Evolutionary conservation across 495 filamentous ascomycete species (phyloP).

Genomic region (Penicillium verhagenii): DNA sequence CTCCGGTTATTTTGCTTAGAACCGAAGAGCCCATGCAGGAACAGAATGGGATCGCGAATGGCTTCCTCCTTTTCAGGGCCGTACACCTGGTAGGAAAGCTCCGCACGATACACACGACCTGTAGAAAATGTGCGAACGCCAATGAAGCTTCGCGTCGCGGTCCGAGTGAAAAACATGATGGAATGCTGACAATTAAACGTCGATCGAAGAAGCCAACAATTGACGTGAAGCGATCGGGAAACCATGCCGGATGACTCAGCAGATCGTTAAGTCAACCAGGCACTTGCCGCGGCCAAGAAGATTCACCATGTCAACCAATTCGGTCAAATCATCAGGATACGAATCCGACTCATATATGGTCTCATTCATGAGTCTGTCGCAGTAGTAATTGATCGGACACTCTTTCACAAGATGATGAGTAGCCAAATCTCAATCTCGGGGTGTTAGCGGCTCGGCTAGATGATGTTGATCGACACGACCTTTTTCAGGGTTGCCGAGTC

Average conservation of each 20-base stretch:
- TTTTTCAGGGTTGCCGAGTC: too few relatives aligned
- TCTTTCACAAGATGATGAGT: too few relatives aligned
- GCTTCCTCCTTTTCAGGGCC: constrained; percentile 37
- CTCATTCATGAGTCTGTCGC: too few relatives aligned
- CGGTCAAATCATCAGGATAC: too few relatives aligned
- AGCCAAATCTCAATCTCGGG: too few relatives aligned
- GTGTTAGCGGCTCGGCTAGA: too few relatives aligned
- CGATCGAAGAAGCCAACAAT: not conserved
- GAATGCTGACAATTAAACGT: not conserved
- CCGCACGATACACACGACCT: constrained; percentile 23
- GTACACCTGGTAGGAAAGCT: constrained; percentile 44
- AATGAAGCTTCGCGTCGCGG: constrained; percentile 12
- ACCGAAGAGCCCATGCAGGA: constrained; percentile 93
- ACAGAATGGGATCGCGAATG: constrained; percentile 65
- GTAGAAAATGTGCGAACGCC: constrained; percentile 41
- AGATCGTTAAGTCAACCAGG: too few relatives aligned
- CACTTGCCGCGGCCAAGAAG: too few relatives aligned
- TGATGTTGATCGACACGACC: too few relatives aligned
- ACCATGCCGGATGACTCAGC: not conserved
- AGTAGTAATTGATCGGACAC: too few relatives aligned
- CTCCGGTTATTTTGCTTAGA: constrained; percentile 94
- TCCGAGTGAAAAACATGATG: constrained; percentile 22
- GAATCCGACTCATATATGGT: too few relatives aligned
- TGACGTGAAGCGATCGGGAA: not conserved
- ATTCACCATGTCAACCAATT: too few relatives aligned